Evolutionary conservation across 2,329 filamentous ascomycete genomes (phyloP).

Genomic region (Sporothrix sp.): DNA sequence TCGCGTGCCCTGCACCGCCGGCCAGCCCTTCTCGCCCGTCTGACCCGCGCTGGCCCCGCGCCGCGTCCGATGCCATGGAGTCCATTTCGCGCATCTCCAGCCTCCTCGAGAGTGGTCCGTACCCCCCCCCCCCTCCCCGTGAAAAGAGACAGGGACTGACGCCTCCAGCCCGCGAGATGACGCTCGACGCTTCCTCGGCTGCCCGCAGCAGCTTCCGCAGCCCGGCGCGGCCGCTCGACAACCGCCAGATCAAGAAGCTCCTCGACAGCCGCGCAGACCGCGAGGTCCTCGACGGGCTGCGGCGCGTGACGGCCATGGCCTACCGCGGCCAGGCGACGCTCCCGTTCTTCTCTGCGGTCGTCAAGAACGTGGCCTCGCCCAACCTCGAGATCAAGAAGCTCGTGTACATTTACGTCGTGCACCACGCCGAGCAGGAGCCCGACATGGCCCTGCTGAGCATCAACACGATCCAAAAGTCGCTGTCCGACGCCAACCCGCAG

Average conservation of each 20-base stretch:
- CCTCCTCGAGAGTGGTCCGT: conserved; percentile 84
- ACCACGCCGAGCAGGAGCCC: conserved; percentile 91
- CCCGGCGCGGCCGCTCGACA: conserved; percentile 54
- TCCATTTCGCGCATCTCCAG: conserved; percentile 89
- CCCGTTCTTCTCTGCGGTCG: conserved; percentile 91
- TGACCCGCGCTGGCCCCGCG: too few relatives aligned
- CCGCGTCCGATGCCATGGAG: conserved; percentile 55
- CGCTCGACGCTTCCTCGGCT: conserved; percentile 89
- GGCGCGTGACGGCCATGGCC: conserved; percentile 92
- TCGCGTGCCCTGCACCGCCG: too few relatives aligned
- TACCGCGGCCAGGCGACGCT: conserved; percentile 82
- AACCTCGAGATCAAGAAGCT: conserved; percentile 95
- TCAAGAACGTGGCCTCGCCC: conserved; percentile 93
- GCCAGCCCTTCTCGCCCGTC: too few relatives aligned
- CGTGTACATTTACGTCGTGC: conserved; percentile 95
- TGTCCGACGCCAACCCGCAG: conserved; percentile 85
- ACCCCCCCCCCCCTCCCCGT: neutral
- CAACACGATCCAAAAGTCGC: conserved; percentile 96
- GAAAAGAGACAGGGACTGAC: neutral
- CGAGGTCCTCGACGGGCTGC: conserved; percentile 84
- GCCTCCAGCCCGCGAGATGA: conserved; percentile 76
- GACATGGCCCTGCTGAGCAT: conserved; percentile 93
- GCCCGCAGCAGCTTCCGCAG: conserved; percentile 60
- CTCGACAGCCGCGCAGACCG: conserved; percentile 88
- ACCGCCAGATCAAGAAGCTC: conserved; percentile 85